Evolutionary conservation across 2,329 filamentous ascomycete species (phyloP).

Genomic region (Diplodia seriata): DNA sequence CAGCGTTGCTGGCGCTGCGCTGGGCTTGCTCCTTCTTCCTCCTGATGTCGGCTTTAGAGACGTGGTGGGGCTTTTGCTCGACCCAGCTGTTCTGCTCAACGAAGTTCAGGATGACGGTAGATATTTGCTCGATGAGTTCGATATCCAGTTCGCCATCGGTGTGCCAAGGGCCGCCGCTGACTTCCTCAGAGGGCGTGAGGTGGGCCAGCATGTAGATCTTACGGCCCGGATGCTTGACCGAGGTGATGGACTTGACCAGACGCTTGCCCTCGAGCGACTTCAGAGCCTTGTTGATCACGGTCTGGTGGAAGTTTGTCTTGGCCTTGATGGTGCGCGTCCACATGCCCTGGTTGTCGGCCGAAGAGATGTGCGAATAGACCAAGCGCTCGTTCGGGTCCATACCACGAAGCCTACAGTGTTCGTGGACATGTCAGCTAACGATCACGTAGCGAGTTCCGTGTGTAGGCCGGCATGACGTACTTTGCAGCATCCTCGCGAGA

Average conservation of each 20-base stretch:
- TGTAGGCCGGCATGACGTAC: constrained; percentile 36
- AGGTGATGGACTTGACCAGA: constrained; percentile 88
- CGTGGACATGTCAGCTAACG: constrained; percentile 8
- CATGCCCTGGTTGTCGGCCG: constrained; percentile 81
- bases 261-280: constrained; percentile 83
- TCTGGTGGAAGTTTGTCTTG: constrained; percentile 82
- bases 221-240: constrained; percentile 85
- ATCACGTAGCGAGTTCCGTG: neutral
- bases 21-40: constrained; percentile 43
- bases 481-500: constrained; percentile 47
- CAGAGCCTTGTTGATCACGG: constrained; percentile 78
- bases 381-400: constrained; percentile 75
- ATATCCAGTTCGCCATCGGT: constrained; percentile 89
- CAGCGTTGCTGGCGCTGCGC: constrained; percentile 41
- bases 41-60: constrained; percentile 38
- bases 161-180: constrained; percentile 94
- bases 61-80: constrained; percentile 52
- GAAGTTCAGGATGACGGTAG: constrained; percentile 74
- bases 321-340: constrained; percentile 88
- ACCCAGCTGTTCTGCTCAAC: constrained; percentile 77
- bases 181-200: constrained; percentile 83
- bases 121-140: constrained; percentile 79
- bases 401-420: constrained; percentile 46
- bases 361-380: constrained; percentile 89
- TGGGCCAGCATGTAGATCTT: constrained; percentile 96